Conservation (phyloP, 129 eudicot species). For the Smallanthus sonchifolius region DNA sequence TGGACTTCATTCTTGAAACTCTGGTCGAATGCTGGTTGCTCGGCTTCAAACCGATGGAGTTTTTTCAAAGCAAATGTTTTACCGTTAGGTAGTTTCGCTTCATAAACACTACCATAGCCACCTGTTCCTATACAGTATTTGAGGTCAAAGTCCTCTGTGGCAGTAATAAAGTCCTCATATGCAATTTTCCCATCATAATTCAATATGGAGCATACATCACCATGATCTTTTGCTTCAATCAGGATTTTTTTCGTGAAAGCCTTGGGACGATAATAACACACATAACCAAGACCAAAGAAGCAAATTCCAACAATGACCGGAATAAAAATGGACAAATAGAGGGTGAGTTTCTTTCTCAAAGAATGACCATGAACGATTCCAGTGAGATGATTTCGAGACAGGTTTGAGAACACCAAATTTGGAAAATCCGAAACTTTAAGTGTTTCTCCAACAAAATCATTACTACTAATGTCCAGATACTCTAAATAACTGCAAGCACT, state of each 20-base stretch:
- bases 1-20: slow-evolving; percentile 33
- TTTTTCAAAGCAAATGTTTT: slow-evolving; percentile 35
- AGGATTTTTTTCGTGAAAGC: not conserved
- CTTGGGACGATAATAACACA: not conserved
- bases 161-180: slow-evolving; percentile 28
- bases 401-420: not conserved
- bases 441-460: slow-evolving; percentile 3
- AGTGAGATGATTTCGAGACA: slow-evolving; percentile 5
- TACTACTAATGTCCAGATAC: slow-evolving; percentile 15
- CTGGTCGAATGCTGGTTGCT: slow-evolving; percentile 17
- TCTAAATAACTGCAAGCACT: not conserved
- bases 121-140: slow-evolving; percentile 41
- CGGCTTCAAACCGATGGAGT: slow-evolving; percentile 24
- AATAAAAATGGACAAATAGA: slow-evolving; percentile 1
- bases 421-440: not conserved
- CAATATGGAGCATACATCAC: slow-evolving; percentile 20
- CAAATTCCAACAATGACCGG: slow-evolving; percentile 9
- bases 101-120: slow-evolving; percentile 35
- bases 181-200: slow-evolving; percentile 33
- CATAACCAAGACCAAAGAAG: slow-evolving; percentile 2
- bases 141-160: slow-evolving; percentile 37
- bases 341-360: not conserved
- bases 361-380: not conserved
- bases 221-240: not conserved
- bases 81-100: slow-evolving; percentile 27